These are phyloP conservation scores for Schizothecium vesticola DNA, from an alignment of 495 filamentous ascomycete genomes.

Conservation along the genomic window DNA sequence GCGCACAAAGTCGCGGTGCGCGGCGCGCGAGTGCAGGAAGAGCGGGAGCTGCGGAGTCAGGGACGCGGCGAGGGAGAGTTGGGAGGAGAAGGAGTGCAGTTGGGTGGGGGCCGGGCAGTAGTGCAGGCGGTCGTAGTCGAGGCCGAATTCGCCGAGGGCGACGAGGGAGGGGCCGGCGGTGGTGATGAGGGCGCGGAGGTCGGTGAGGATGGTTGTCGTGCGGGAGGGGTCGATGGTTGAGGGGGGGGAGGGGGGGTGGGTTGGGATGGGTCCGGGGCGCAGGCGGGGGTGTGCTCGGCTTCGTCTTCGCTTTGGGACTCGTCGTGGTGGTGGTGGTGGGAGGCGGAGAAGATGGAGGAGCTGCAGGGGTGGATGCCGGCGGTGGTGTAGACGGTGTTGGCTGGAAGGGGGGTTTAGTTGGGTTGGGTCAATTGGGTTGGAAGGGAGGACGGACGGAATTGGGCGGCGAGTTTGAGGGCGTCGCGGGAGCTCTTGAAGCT, in stretches of 20 bases:
- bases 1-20: constrained; percentile 71
- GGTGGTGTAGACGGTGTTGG: constrained; percentile 77
- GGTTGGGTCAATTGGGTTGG: not conserved
- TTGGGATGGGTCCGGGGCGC: constrained; percentile 35
- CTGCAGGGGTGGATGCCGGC: constrained; percentile 91
- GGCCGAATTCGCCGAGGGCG: constrained; percentile 91
- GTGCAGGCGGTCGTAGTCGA: constrained; percentile 90
- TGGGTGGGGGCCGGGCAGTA: constrained; percentile 72
- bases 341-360: constrained; percentile 60
- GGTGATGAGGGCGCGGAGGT: constrained; percentile 53
- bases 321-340: constrained; percentile 49
- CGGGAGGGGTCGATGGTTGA: constrained; percentile 30
- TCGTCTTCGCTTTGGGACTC: constrained; percentile 27
- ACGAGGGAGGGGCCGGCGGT: constrained; percentile 42
- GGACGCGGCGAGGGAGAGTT: constrained; percentile 62
- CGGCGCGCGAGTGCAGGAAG: constrained; percentile 85
- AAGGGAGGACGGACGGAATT: constrained; percentile 56
- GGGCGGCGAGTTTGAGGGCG: constrained; percentile 65
- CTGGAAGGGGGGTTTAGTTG: constrained; percentile 37
- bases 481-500: constrained; percentile 70
- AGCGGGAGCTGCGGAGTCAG: constrained; percentile 73
- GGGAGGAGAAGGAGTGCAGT: constrained; percentile 74
- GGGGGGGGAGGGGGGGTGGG: constrained; percentile 22
- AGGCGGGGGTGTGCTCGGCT: constrained; percentile 41
- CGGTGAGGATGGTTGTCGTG: constrained; percentile 45